Evolutionary conservation across 768 basidiomycete genomes (phyloP).

Genomic region (Tephrocybe sp.): DNA sequence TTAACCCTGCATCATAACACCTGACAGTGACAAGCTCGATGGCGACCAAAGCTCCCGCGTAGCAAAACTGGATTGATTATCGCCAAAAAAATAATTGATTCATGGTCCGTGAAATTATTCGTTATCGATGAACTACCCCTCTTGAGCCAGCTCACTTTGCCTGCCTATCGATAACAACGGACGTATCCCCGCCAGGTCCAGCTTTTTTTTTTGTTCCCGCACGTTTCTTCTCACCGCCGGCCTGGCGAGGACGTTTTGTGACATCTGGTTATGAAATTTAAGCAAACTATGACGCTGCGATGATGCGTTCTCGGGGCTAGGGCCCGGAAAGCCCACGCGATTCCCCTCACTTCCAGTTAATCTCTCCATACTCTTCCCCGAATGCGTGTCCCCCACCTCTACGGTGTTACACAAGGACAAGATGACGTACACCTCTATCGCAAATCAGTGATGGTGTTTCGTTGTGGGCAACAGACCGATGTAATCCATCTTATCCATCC

Average conservation of each 20-base stretch:
- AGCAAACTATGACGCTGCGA: background rate
- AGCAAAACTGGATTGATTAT: too few species aligned
- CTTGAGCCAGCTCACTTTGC: background rate
- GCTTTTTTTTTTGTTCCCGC: too few species aligned
- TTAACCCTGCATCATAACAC: too few species aligned
- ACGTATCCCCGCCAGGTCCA: background rate
- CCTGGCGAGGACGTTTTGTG: too few species aligned
- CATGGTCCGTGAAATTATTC: background rate
- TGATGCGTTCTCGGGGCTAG: background rate
- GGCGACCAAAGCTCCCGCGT: too few species aligned
- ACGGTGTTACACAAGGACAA: background rate
- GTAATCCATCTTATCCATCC: background rate
- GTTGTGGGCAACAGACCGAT: background rate
- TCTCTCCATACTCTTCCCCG: too few species aligned
- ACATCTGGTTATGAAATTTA: background rate
- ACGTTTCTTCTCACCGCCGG: background rate
- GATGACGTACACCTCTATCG: too few species aligned
- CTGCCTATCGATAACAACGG: background rate
- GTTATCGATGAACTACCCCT: background rate
- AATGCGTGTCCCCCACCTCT: background rate
- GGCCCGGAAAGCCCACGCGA: background rate
- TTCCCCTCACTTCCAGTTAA: background rate
- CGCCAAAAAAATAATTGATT: background rate
- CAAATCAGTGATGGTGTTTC: background rate
- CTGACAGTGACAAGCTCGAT: too few species aligned